Evolutionary conservation across 2,329 filamentous ascomycete species (phyloP).

Genomic region (Trichoderma hamatum): DNA sequence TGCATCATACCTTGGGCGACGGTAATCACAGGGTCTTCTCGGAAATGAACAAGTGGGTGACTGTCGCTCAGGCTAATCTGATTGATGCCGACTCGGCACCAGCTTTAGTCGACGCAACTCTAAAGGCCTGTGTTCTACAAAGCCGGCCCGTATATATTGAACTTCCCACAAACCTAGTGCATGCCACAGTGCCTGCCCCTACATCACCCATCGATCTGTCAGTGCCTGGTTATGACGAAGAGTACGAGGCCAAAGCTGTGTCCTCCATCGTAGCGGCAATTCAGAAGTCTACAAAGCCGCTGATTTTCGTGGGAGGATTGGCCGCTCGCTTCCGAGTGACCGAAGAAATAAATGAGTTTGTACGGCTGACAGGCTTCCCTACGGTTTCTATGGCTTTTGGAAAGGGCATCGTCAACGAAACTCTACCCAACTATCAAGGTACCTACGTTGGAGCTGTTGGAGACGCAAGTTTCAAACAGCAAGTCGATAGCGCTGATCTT

Average conservation of each 20-base stretch:
- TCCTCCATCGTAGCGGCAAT: slow-evolving; percentile 46
- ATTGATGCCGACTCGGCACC: slow-evolving; percentile 50
- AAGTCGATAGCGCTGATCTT: slow-evolving; percentile 48
- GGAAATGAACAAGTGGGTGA: slow-evolving; percentile 53
- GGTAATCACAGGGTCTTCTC: slow-evolving; percentile 56
- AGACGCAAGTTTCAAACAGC: slow-evolving; percentile 38
- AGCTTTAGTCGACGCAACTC: slow-evolving; percentile 53
- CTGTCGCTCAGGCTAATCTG: slow-evolving; percentile 50
- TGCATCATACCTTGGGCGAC: slow-evolving; percentile 61
- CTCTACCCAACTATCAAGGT: slow-evolving; percentile 51
- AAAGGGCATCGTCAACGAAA: slow-evolving; percentile 55
- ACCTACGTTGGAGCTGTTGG: slow-evolving; percentile 51
- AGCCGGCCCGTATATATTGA: slow-evolving; percentile 61
- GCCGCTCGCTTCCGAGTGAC: slow-evolving; percentile 47
- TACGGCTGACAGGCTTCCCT: slow-evolving; percentile 49
- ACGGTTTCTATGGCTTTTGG: slow-evolving; percentile 52
- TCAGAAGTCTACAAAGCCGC: slow-evolving; percentile 48
- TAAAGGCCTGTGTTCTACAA: slow-evolving; percentile 54
- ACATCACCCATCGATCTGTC: slow-evolving; percentile 25
- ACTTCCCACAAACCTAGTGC: slow-evolving; percentile 57
- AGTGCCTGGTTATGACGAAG: slow-evolving; percentile 14
- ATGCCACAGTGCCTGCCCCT: slow-evolving; percentile 37
- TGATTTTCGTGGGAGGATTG: slow-evolving; percentile 57
- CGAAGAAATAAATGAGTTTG: slow-evolving; percentile 47
- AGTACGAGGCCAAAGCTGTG: slow-evolving; percentile 37